phyloP scores from a whole-genome alignment of 1,139 yeast genomes.

The Debaryomyces nepalensis region DNA sequence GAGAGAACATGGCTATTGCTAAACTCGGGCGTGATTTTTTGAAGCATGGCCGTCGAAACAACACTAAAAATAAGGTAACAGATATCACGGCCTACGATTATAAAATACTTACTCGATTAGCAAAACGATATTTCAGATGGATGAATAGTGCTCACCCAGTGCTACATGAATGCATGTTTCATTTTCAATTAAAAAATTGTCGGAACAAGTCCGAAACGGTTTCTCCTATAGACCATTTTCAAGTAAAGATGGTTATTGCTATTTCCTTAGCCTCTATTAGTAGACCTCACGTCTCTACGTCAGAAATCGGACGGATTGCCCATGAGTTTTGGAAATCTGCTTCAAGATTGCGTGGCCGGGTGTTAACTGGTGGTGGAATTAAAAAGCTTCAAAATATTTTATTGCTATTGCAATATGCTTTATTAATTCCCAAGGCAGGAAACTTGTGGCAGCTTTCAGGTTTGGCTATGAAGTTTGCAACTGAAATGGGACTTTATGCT shows the following conservation, averaged over 20 bases:
- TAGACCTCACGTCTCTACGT: conserved; percentile 16
- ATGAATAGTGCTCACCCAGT: conserved; percentile 20
- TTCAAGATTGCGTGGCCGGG: conserved; percentile 8
- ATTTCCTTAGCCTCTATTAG: conserved; percentile 18
- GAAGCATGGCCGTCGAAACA: conserved; percentile 16
- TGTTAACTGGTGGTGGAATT: conserved; percentile 14
- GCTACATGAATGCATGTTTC: conserved; percentile 17
- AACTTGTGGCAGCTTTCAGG: conserved; percentile 20
- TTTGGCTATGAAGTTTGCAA: conserved; percentile 18
- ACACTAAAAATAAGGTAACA: conserved; percentile 14
- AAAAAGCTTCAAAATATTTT: conserved; percentile 17
- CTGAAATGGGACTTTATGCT: conserved; percentile 19
- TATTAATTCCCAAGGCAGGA: conserved; percentile 19
- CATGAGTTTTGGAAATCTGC: conserved; percentile 19
- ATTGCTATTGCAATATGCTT: conserved; percentile 16
- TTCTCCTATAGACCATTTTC: conserved; percentile 14
- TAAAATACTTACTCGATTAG: conserved; percentile 13
- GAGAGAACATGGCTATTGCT: conserved; percentile 14
- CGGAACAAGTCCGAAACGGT: conserved; percentile 12
- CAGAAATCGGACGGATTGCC: conserved; percentile 19
- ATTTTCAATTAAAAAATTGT: conserved; percentile 15
- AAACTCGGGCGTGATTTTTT: conserved; percentile 17
- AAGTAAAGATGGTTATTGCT: conserved; percentile 18
- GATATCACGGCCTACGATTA: conserved; percentile 19
- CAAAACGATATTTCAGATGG: conserved; percentile 17